phyloP scores from a whole-genome alignment of 2,329 filamentous ascomycete species.

The Harringtonia lauricola region DNA sequence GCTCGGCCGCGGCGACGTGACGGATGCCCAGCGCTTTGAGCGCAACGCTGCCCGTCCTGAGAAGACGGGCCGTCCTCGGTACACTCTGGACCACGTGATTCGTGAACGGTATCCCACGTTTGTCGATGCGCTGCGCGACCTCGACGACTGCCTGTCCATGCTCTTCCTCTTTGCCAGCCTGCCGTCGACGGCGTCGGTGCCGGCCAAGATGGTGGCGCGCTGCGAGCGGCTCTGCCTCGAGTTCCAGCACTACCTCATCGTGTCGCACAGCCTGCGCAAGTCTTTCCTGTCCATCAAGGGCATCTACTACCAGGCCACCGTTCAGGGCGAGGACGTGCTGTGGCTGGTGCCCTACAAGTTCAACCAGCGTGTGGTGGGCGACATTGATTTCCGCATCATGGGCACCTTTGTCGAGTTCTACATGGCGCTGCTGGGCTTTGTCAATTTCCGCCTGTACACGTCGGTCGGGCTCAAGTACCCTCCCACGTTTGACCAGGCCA shows the following conservation, averaged over 20 bases:
- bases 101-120: constrained; percentile 98
- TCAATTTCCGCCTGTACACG: constrained; percentile 93
- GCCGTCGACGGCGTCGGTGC: constrained; percentile 78
- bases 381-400: constrained; percentile 99
- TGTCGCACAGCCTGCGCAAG: constrained; percentile 82
- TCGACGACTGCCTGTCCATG: constrained; percentile 95
- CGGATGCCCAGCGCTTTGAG: constrained; percentile 80
- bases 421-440: constrained; percentile 87
- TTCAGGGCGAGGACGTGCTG: constrained; percentile 91
- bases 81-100: constrained; percentile 92
- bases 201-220: constrained; percentile 87
- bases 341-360: constrained; percentile 98
- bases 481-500: constrained; percentile 78
- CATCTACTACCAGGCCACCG: constrained; percentile 97
- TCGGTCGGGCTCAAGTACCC: constrained; percentile 87
- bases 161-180: constrained; percentile 96
- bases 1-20: constrained; percentile 80
- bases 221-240: constrained; percentile 90
- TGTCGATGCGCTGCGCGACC: constrained; percentile 81
- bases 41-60: constrained; percentile 77
- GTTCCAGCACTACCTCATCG: constrained; percentile 96
- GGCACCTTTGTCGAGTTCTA: constrained; percentile 98
- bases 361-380: constrained; percentile 84
- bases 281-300: constrained; percentile 98
- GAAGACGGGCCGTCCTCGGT: constrained; percentile 78